Evolutionary conservation across 768 basidiomycete species (phyloP).

Genomic region (Panaeolus cyanescens): DNA sequence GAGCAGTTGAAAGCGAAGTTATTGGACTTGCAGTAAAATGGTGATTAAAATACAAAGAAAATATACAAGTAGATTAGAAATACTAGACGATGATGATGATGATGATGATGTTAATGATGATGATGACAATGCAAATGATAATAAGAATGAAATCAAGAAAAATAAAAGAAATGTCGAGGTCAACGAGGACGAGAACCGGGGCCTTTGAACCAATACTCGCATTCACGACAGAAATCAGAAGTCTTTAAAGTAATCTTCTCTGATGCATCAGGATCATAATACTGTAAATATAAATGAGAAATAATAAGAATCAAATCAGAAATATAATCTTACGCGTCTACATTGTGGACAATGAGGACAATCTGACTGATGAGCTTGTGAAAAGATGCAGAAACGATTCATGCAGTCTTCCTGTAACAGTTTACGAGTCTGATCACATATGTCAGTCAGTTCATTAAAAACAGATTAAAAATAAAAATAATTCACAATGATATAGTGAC

Average conservation of each 20-base stretch:
- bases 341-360: slow-evolving; percentile 45
- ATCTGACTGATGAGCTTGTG: slow-evolving; percentile 28
- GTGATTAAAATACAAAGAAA: slow-evolving; percentile 33
- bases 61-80: neutral
- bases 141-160: slow-evolving; percentile 3
- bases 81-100: slow-evolving; percentile 7
- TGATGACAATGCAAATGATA: neutral
- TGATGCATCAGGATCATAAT: slow-evolving; percentile 67
- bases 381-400: slow-evolving; percentile 42
- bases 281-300: slow-evolving; percentile 40
- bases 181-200: slow-evolving; percentile 42
- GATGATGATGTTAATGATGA: slow-evolving; percentile 9
- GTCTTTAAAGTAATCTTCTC: slow-evolving; percentile 59
- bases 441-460: neutral
- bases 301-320: slow-evolving; percentile 7
- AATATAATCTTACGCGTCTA: slow-evolving; percentile 42
- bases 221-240: slow-evolving; percentile 55
- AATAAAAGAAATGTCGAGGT: slow-evolving; percentile 9
- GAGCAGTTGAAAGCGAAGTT: slow-evolving; percentile 85
- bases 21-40: slow-evolving; percentile 76
- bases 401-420: slow-evolving; percentile 58
- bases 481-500: slow-evolving; percentile 74
- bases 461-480: slow-evolving; percentile 5
- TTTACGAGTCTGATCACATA: slow-evolving; percentile 43
- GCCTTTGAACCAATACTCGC: slow-evolving; percentile 60